Evolutionary conservation across 1,139 yeast genomes (phyloP).

Genomic region (Saccharomycopsis hybrid): DNA sequence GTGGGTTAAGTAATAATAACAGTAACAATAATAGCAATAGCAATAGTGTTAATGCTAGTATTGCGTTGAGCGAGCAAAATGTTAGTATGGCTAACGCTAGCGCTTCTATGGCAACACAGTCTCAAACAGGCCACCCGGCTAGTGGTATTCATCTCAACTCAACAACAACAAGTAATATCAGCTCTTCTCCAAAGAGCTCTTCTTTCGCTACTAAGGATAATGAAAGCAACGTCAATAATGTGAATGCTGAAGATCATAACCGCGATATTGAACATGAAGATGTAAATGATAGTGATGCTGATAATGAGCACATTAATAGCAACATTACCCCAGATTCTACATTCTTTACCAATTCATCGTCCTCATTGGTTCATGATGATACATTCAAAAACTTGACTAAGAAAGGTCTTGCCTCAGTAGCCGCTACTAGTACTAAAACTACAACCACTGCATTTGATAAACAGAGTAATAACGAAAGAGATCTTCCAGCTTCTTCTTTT

Average conservation of each 20-base stretch:
- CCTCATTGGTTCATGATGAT: conserved; percentile 11
- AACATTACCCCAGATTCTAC: conserved; percentile 12
- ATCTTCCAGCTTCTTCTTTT: not conserved
- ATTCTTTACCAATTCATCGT: conserved; percentile 12
- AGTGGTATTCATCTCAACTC: too few species aligned
- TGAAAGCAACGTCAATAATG: not conserved
- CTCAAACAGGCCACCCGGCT: too few species aligned
- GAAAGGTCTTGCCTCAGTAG: not conserved
- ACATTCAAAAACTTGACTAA: not conserved
- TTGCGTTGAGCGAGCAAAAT: too few species aligned
- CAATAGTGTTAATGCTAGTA: not conserved
- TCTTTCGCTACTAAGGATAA: not conserved
- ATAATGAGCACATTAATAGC: too few species aligned
- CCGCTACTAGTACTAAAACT: not conserved
- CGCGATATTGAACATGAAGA: conserved; percentile 1
- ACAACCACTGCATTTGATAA: not conserved
- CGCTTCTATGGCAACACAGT: too few species aligned
- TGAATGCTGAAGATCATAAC: conserved; percentile 6
- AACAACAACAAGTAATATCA: too few species aligned
- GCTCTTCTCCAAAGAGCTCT: not conserved
- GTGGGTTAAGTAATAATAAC: not conserved
- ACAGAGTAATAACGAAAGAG: too few species aligned
- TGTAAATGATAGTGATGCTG: not conserved
- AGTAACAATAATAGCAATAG: not conserved
- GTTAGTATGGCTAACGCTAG: too few species aligned